These are phyloP conservation scores for Vigna unguiculata DNA, from an alignment of 306 rosid genomes.

Conservation along the genomic window DNA sequence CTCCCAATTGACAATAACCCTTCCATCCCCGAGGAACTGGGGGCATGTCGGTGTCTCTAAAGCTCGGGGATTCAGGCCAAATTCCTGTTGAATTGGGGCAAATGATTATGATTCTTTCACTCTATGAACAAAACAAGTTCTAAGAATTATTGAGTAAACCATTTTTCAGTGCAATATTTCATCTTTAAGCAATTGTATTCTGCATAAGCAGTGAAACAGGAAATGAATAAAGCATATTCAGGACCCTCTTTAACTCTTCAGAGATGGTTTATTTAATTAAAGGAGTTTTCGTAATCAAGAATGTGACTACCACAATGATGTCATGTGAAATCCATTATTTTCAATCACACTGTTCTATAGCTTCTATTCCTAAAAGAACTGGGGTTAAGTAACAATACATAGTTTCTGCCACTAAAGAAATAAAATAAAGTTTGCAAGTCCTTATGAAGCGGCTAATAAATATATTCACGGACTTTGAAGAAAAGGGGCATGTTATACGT, in stretches of 20 bases:
- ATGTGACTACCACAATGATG: slow-evolving; percentile 30
- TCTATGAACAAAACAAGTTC: neutral
- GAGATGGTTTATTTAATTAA: slow-evolving; percentile 11
- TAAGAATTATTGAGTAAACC: neutral
- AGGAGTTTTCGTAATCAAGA: neutral
- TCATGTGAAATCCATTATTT: slow-evolving; percentile 18
- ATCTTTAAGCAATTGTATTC: neutral
- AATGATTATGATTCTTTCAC: slow-evolving; percentile 37
- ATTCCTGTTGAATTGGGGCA: slow-evolving; percentile 61
- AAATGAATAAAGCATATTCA: slow-evolving; percentile 18
- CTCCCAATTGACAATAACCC: slow-evolving; percentile 74
- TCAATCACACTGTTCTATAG: slow-evolving; percentile 6
- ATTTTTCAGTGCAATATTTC: slow-evolving; percentile 10
- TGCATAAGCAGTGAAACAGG: slow-evolving; percentile 7
- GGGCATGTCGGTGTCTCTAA: slow-evolving; percentile 72
- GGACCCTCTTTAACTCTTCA: slow-evolving; percentile 23
- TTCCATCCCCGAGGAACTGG: slow-evolving; percentile 72
- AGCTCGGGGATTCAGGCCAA: slow-evolving; percentile 91
- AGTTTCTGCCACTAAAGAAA: slow-evolving; percentile 35
- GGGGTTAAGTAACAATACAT: slow-evolving; percentile 20
- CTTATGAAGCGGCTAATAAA: slow-evolving; percentile 38
- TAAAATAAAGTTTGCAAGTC: slow-evolving; percentile 39
- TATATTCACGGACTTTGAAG: slow-evolving; percentile 33
- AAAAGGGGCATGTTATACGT: slow-evolving; percentile 37
- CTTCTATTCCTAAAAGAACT: slow-evolving; percentile 23